phyloP scores from a whole-genome alignment of 805 yeast genomes.

The Nakazawaea ambrosiae region DNA sequence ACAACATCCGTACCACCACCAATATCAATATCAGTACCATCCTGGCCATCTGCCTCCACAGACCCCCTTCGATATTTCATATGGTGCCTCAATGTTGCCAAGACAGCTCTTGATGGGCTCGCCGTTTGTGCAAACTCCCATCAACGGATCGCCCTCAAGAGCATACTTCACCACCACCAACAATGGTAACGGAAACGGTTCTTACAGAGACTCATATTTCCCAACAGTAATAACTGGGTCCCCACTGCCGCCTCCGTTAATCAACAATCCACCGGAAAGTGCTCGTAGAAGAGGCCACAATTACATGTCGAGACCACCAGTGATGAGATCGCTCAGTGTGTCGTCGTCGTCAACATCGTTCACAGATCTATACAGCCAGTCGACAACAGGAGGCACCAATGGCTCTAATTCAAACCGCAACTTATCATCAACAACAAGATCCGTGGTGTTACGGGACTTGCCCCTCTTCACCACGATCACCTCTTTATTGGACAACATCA shows the following conservation, averaged over 20 bases:
- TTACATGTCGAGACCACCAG: slow-evolving; percentile 7
- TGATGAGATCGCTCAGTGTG: slow-evolving; percentile 14
- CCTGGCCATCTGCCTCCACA: slow-evolving; percentile 22
- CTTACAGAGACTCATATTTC: background rate
- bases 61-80: slow-evolving; percentile 54
- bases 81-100: slow-evolving; percentile 58
- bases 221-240: slow-evolving; percentile 7
- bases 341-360: slow-evolving; percentile 12
- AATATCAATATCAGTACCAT: background rate
- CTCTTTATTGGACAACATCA: slow-evolving; percentile 37
- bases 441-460: slow-evolving; percentile 18
- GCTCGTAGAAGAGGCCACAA: slow-evolving; percentile 7
- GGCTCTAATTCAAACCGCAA: slow-evolving; percentile 17
- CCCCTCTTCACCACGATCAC: slow-evolving; percentile 14
- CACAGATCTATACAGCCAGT: slow-evolving; percentile 1
- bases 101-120: slow-evolving; percentile 53
- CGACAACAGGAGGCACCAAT: background rate
- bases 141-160: slow-evolving; percentile 13
- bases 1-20: too few relatives aligned
- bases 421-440: too few relatives aligned
- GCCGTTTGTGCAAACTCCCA: slow-evolving; percentile 45
- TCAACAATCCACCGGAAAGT: slow-evolving; percentile 11
- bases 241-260: slow-evolving; percentile 13
- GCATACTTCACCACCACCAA: slow-evolving; percentile 1
- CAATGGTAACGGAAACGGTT: background rate